Conservation (phyloP, 108 stramenopile species). For the Craspedostauros australis region DNA sequence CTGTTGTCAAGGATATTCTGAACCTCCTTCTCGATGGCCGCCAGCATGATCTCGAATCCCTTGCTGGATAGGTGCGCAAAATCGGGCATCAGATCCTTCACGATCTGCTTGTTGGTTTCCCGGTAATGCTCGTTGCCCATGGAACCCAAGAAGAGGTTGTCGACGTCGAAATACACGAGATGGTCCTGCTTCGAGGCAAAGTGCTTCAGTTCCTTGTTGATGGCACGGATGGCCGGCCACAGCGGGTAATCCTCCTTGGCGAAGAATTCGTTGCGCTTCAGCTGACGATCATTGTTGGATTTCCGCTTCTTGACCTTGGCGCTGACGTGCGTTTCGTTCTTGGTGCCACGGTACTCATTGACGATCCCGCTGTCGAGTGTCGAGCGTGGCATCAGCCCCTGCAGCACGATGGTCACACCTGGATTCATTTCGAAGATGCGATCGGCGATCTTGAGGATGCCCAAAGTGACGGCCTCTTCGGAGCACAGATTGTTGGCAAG, state of each 20-base stretch:
- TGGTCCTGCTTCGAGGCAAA: constrained; percentile 29
- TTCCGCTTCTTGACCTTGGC: no score
- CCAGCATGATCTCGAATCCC: constrained; percentile 17
- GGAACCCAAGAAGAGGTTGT: constrained; percentile 23
- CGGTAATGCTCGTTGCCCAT: constrained; percentile 20
- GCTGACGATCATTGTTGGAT: no score
- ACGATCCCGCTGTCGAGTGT: not conserved
- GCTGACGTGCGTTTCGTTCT: not conserved
- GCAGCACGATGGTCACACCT: constrained; percentile 48
- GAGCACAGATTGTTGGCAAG: constrained; percentile 50
- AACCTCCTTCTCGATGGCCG: constrained; percentile 19
- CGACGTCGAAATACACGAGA: constrained; percentile 30
- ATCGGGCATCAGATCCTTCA: constrained; percentile 27
- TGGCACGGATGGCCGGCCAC: constrained; percentile 26
- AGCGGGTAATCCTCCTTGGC: constrained; percentile 7
- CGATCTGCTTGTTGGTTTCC: constrained; percentile 4
- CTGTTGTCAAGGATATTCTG: constrained; percentile 14
- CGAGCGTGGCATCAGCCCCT: constrained; percentile 47
- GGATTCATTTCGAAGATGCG: constrained; percentile 39
- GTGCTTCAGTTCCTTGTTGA: constrained; percentile 25
- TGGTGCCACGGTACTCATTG: not conserved
- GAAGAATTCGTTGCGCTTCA: constrained; percentile 2
- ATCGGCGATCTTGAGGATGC: constrained; percentile 58
- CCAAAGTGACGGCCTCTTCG: constrained; percentile 59
- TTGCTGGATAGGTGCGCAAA: constrained; percentile 16